Percentiles rank a stretch among this genome's conserved stretches.
Conservation (phyloP, 2,329 filamentous ascomycete genomes). For the Xylariaceae sp. region DNA sequence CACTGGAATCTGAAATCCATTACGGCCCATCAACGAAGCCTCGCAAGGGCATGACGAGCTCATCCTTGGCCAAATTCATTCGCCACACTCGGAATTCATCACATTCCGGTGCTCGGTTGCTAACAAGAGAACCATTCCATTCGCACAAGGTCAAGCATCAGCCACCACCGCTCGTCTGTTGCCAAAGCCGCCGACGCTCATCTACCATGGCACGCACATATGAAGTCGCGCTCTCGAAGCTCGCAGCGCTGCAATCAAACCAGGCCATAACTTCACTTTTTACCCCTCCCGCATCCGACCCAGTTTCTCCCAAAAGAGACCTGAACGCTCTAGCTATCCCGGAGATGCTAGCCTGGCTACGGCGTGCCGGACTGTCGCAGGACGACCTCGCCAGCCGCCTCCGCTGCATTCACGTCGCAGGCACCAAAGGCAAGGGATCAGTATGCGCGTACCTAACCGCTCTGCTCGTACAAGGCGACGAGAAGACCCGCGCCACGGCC, state of each 20-base stretch:
- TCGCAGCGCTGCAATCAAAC: constrained; percentile 76
- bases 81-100: not conserved
- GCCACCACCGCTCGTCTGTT: not conserved
- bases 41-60: not conserved
- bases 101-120: not conserved
- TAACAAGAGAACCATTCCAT: not conserved
- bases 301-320: constrained; percentile 36
- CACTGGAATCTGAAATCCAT: not conserved
- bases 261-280: constrained; percentile 56
- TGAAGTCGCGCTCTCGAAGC: constrained; percentile 63
- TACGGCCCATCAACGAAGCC: not conserved
- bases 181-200: not conserved
- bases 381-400: constrained; percentile 33
- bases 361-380: constrained; percentile 64
- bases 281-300: constrained; percentile 38
- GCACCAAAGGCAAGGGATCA: constrained; percentile 91
- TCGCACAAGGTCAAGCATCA: not conserved
- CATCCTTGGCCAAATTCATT: constrained; percentile 4
- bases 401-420: constrained; percentile 71
- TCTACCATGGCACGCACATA: constrained; percentile 38
- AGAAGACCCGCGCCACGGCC: constrained; percentile 19
- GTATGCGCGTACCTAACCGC: constrained; percentile 78
- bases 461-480: constrained; percentile 30
- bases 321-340: constrained; percentile 71
- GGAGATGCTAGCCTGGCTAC: constrained; percentile 75